phyloP scores from a whole-genome alignment of 352 stramenopile species.

The Thalassiosira livingstoniorum region DNA sequence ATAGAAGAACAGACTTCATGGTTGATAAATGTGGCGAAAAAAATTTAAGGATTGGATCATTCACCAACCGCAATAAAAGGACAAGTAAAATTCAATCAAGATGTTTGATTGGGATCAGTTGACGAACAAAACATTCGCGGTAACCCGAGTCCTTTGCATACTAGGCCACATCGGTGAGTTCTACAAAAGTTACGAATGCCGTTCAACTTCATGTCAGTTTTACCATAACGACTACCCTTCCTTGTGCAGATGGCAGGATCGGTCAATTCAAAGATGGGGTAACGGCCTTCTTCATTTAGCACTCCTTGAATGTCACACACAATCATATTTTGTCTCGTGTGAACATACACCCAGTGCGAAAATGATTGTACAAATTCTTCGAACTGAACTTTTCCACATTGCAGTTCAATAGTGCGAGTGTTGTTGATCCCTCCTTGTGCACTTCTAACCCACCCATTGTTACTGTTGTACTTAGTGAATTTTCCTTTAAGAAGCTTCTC shows the following conservation, averaged over 20 bases:
- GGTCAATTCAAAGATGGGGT: conserved; percentile 69
- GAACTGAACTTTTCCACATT: conserved; percentile 44
- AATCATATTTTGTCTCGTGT: conserved; percentile 44
- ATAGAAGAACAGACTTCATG: no score
- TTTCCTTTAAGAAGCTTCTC: conserved; percentile 61
- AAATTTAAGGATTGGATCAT: no score
- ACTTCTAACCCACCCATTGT: conserved; percentile 61
- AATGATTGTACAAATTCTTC: conserved; percentile 62
- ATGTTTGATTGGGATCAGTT: no score
- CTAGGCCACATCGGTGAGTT: conserved; percentile 42
- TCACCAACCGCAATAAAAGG: no score
- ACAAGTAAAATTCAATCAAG: no score
- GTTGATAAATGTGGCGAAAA: no score
- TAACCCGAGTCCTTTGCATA: conserved; percentile 55
- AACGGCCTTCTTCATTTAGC: conserved; percentile 58
- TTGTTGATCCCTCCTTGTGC: conserved; percentile 21
- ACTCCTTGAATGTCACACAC: conserved; percentile 78
- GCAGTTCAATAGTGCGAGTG: conserved; percentile 40
- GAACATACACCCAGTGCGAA: conserved; percentile 63
- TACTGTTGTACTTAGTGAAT: conserved; percentile 71
- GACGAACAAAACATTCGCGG: conserved; percentile 2
- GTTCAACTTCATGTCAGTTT: conserved; percentile 57
- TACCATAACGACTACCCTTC: conserved; percentile 49
- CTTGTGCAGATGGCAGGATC: conserved; percentile 69
- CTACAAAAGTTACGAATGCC: conserved; percentile 53